phyloP scores from a whole-genome alignment of 306 rosid species.

The Cicer arietinum region DNA sequence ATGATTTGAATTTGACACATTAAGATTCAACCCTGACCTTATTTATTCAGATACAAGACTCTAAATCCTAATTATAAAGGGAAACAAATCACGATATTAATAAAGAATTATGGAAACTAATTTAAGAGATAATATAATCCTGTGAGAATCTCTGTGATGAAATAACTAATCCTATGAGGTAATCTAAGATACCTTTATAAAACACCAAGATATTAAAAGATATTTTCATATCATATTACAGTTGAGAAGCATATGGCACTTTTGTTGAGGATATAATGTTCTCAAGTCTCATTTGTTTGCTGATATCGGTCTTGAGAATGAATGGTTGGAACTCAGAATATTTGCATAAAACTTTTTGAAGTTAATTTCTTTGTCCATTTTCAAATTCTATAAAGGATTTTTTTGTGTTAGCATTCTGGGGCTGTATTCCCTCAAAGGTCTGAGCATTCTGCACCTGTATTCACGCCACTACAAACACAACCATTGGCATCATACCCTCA shows the following conservation, averaged over 20 bases:
- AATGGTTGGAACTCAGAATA: constrained; percentile 37
- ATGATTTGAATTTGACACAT: neutral
- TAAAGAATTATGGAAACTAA: neutral
- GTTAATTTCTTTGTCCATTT: constrained; percentile 32
- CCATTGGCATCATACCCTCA: constrained; percentile 85
- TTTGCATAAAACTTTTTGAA: constrained; percentile 35
- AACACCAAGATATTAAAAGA: constrained; percentile 16
- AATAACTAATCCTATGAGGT: neutral
- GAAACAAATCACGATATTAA: neutral
- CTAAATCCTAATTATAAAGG: neutral
- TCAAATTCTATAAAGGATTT: constrained; percentile 38
- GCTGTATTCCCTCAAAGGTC: constrained; percentile 91
- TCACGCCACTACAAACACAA: constrained; percentile 91
- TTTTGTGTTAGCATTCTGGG: constrained; percentile 82
- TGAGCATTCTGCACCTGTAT: constrained; percentile 79
- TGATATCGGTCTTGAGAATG: constrained; percentile 12
- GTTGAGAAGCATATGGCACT: constrained; percentile 23
- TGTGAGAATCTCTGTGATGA: neutral
- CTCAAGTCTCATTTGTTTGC: constrained; percentile 28
- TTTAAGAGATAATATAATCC: neutral
- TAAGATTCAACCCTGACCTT: neutral
- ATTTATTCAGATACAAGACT: constrained; percentile 2
- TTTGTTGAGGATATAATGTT: constrained; percentile 26
- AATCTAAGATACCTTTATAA: neutral
- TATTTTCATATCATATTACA: neutral